Conservation (phyloP, 164 flowering plant species). For the Paratinospora sagittata region DNA sequence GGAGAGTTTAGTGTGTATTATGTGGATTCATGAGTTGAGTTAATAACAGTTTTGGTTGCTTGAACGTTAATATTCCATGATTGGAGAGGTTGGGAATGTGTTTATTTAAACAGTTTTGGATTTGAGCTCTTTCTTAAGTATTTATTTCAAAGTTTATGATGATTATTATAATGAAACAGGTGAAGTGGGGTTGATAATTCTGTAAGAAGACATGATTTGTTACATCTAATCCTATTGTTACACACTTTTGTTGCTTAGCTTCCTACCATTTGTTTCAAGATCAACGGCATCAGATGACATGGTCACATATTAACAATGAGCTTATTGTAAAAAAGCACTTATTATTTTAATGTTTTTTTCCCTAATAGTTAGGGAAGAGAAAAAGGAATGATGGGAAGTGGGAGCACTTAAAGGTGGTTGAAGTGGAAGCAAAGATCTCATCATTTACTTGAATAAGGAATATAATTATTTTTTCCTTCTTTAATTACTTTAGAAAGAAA, state of each 20-base stretch:
- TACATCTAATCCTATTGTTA: neutral
- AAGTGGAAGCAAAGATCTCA: constrained; percentile 17
- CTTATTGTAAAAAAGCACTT: too few species aligned
- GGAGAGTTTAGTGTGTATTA: neutral
- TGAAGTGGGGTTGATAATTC: neutral
- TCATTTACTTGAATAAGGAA: constrained; percentile 14
- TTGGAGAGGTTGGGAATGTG: constrained; percentile 5
- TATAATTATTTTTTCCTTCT: neutral
- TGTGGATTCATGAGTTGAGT: constrained; percentile 3
- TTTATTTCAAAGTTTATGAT: neutral
- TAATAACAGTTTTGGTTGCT: constrained; percentile 23
- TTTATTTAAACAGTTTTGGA: neutral
- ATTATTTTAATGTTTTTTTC: too few species aligned
- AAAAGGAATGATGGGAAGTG: neutral
- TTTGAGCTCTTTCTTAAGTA: neutral
- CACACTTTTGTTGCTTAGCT: neutral
- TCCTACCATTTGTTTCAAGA: neutral
- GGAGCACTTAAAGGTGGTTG: constrained; percentile 7
- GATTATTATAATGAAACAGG: constrained; percentile 1
- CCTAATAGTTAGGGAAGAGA: neutral
- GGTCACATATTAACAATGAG: neutral
- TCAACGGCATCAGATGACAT: neutral
- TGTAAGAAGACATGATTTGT: neutral
- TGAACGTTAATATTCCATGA: constrained; percentile 26
- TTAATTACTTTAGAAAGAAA: too few species aligned